A percentile compares a stretch with the other conserved stretches of the same genome.
These are phyloP conservation scores for Talaromyces ruber DNA, from an alignment of 495 filamentous ascomycete species.

Conservation along the genomic window DNA sequence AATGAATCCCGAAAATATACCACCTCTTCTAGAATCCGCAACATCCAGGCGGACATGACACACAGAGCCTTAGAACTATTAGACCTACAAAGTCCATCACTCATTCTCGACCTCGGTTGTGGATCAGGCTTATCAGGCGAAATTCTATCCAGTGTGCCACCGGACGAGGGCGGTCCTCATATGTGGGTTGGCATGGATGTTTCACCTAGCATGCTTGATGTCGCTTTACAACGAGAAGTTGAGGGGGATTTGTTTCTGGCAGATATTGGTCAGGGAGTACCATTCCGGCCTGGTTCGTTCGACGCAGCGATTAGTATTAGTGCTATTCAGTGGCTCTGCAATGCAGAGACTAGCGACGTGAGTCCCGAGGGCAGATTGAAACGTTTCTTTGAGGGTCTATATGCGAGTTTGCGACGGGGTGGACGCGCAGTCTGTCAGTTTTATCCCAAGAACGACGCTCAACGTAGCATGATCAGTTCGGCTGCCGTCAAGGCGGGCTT, in stretches of 20 bases:
- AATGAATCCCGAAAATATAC: conserved; percentile 93
- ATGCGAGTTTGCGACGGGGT: conserved; percentile 72
- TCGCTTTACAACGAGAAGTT: conserved; percentile 83
- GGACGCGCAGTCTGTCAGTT: conserved; percentile 94
- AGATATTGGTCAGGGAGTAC: conserved; percentile 91
- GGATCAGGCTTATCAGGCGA: conserved; percentile 92
- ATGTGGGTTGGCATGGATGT: conserved; percentile 95
- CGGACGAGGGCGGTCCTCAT: conserved; percentile 73
- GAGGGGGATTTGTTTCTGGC: conserved; percentile 88
- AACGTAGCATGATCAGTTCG: conserved; percentile 80
- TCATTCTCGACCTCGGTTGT: conserved; percentile 93
- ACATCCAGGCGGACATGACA: conserved; percentile 92
- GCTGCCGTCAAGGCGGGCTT: conserved; percentile 92
- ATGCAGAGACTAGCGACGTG: conserved; percentile 82
- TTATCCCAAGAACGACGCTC: conserved; percentile 90
- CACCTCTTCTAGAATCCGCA: conserved; percentile 89
- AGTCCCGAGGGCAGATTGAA: conserved; percentile 63
- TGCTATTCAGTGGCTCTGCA: conserved; percentile 96
- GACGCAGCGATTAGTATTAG: conserved; percentile 92
- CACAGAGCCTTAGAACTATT: conserved; percentile 86
- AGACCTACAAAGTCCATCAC: conserved; percentile 64
- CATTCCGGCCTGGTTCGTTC: conserved; percentile 86
- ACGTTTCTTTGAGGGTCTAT: conserved; percentile 89
- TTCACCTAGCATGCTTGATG: conserved; percentile 82
- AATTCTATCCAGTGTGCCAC: conserved; percentile 62